Percentiles rank a stretch among this genome's conserved stretches.
Conservation (phyloP, 371 early-diverging fungal species). For the Mortierella sp. region DNA sequence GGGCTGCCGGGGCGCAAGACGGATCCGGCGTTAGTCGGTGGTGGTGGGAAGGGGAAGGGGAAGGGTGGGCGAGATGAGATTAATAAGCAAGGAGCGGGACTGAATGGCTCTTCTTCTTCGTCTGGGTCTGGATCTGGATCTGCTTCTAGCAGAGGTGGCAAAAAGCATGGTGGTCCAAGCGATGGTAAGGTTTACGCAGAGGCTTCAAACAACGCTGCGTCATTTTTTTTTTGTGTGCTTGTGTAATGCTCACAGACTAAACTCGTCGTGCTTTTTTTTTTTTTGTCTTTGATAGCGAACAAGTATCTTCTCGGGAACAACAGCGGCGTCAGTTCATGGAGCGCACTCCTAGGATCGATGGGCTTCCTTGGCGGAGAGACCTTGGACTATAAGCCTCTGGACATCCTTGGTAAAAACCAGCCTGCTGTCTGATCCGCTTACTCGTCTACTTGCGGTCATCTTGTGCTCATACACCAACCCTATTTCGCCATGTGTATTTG, state of each 20-base stretch:
- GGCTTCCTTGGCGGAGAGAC: conserved; percentile 23
- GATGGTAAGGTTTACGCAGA: neutral
- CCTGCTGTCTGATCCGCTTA: no score
- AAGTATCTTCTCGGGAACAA: neutral
- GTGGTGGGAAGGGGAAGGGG: neutral
- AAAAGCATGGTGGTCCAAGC: conserved; percentile 3
- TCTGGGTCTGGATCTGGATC: neutral
- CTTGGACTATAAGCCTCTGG: conserved; percentile 17
- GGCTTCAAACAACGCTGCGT: neutral
- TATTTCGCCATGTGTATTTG: neutral
- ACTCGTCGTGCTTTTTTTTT: neutral
- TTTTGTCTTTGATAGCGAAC: neutral
- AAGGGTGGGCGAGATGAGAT: neutral
- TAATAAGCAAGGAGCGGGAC: neutral
- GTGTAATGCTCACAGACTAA: neutral
- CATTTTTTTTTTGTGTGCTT: neutral
- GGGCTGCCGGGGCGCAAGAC: neutral
- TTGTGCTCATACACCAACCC: no score
- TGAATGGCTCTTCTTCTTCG: neutral
- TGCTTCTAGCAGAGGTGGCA: neutral
- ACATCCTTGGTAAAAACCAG: conserved; percentile 12
- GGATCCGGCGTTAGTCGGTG: neutral
- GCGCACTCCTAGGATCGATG: conserved; percentile 18
- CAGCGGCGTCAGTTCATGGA: conserved; percentile 21
- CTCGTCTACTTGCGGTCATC: neutral